A percentile compares a stretch with the other conserved stretches of the same genome.
These are phyloP conservation scores for Nicotiana benthamiana DNA, from an alignment of 257 asterid species.

Conservation along the genomic window DNA sequence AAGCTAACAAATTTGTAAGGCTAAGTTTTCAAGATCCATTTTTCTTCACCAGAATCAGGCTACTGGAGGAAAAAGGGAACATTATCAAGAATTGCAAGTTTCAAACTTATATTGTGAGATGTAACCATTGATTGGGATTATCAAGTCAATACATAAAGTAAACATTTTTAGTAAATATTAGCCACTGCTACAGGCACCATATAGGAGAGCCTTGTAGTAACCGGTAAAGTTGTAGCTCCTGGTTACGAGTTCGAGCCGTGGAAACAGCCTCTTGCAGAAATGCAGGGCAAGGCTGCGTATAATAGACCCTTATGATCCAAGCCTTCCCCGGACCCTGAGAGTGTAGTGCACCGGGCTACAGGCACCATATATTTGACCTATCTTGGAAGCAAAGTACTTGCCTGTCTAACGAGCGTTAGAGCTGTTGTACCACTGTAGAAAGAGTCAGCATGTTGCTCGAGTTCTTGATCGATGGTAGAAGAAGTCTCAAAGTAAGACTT, in stretches of 20 bases:
- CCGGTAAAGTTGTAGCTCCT: too few relatives aligned
- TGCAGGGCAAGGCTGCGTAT: too few relatives aligned
- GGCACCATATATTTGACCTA: not conserved
- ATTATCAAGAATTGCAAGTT: not conserved
- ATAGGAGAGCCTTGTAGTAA: too few relatives aligned
- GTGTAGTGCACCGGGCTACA: too few relatives aligned
- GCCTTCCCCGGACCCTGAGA: too few relatives aligned
- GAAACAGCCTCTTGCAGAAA: too few relatives aligned
- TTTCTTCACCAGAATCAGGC: not conserved
- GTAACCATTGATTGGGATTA: not conserved
- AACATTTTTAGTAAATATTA: not conserved
- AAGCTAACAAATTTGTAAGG: not conserved
- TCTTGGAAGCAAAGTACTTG: not conserved
- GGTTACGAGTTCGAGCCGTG: too few relatives aligned
- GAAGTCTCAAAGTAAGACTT: conserved; percentile 51
- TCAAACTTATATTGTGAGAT: not conserved
- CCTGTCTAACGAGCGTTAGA: conserved; percentile 60
- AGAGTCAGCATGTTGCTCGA: conserved; percentile 43
- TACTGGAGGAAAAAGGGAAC: not conserved
- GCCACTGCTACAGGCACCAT: not conserved
- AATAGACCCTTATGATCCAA: too few relatives aligned
- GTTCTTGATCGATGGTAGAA: conserved; percentile 56
- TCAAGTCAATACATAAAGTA: not conserved
- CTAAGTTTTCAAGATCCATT: not conserved
- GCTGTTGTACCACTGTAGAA: conserved; percentile 71